Percentiles rank a stretch among this genome's conserved stretches.
phyloP scores from a whole-genome alignment of 108 stramenopile genomes.

The Conticribra weissflogii region DNA sequence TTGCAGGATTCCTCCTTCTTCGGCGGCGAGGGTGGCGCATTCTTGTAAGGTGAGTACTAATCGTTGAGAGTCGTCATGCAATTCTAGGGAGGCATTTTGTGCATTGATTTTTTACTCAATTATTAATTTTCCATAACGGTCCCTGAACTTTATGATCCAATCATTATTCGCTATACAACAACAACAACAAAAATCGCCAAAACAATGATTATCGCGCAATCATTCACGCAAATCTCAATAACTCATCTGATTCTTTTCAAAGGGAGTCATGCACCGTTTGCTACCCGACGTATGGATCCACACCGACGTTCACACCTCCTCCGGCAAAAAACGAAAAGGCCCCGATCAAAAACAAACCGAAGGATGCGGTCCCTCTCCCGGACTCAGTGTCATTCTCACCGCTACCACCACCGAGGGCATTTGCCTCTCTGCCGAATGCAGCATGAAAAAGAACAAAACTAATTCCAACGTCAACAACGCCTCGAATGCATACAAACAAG shows the following conservation, averaged over 20 bases:
- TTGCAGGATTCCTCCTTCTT: slow-evolving; percentile 90
- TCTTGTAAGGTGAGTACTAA: slow-evolving; percentile 25
- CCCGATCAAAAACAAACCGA: slow-evolving; percentile 20
- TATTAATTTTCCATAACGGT: no score
- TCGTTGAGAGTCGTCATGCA: no score
- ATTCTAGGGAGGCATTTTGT: no score
- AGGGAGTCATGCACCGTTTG: slow-evolving; percentile 88
- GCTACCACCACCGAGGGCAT: slow-evolving; percentile 92
- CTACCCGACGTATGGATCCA: slow-evolving; percentile 97
- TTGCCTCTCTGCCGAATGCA: slow-evolving; percentile 84
- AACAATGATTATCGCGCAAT: background rate
- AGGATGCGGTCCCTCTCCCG: slow-evolving; percentile 84
- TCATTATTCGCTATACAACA: no score
- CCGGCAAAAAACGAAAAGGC: slow-evolving; percentile 45
- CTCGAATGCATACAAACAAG: background rate
- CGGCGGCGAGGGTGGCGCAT: slow-evolving; percentile 94
- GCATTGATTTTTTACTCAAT: no score
- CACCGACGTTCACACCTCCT: slow-evolving; percentile 86
- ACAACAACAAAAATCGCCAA: no score
- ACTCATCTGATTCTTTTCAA: no score
- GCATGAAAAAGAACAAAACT: slow-evolving; percentile 46
- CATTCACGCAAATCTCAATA: no score
- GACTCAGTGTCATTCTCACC: slow-evolving; percentile 79
- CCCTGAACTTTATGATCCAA: no score
- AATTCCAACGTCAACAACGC: slow-evolving; percentile 3